Evolutionary conservation across 2,329 filamentous ascomycete genomes (phyloP), one percentile per base, ranked within the genome.

Genomic region (Fusarium bactridioides): DNA sequence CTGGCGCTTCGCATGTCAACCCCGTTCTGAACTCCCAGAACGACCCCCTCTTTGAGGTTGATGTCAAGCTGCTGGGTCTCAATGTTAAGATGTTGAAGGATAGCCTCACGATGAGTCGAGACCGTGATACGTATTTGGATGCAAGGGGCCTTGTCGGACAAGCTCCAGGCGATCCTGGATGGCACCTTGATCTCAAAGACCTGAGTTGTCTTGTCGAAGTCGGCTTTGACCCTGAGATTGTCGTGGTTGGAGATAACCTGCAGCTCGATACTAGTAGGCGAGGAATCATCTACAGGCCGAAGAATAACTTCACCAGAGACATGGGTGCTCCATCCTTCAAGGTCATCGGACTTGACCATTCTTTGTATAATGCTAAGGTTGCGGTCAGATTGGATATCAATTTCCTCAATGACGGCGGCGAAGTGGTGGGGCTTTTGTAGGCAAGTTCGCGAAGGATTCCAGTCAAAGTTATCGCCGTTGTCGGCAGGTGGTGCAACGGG

Each of bases 71-170:
- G 80, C 15, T 80, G 69, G 7, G 80, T 77, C 23, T 78, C 72
- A 21, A 88, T 70, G 12, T 62, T 55, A 12, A 89, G 74, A 6
- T 45, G 62, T 19, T 81, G 73, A 18, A 89, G 77, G 13, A 79
- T 73, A 7, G 81, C 80, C 21, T 79, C 73, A 8, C 79, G 76
- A 11, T 87, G 87, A 0, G 86, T 81, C 80, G 82, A 86, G 45
- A 87, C 75, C 6, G 85, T 88, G 21, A 81, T 79, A 16, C 82
- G 82, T 63, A 89, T 79, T 66, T 84, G 83, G 25, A 89, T 79
- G 72, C 87, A 89, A 3, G 86, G 85, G 47, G 69, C 61, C 12
- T 76, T 69, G 4, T 72, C 61, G 18, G 69, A 37, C 5, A 73
- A 57, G 19, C 70, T 55, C 74, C 80, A 81, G 4, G 78, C 72